Conservation (phyloP, 805 yeast species). For the Maudiozyma turicensis region DNA sequence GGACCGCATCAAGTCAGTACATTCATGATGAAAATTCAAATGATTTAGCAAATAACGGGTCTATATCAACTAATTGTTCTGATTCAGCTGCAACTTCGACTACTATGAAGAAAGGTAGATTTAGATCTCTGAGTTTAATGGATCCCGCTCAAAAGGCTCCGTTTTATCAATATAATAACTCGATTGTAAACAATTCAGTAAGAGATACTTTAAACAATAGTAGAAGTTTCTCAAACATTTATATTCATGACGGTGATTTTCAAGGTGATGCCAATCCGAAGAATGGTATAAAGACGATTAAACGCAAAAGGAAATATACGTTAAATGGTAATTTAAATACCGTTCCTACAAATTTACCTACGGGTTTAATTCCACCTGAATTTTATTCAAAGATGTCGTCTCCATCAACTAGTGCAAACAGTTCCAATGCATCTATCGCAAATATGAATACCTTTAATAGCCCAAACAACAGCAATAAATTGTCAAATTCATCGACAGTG, state of each 20-base stretch:
- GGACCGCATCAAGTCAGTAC: slow-evolving; percentile 18
- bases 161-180: slow-evolving; percentile 6
- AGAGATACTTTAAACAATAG: neutral
- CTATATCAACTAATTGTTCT: neutral
- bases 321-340: neutral
- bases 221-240: slow-evolving; percentile 22
- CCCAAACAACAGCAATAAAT: neutral
- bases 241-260: slow-evolving; percentile 28
- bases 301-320: slow-evolving; percentile 1
- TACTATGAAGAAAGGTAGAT: slow-evolving; percentile 15
- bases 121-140: slow-evolving; percentile 28
- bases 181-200: neutral
- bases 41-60: neutral
- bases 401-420: slow-evolving; percentile 26
- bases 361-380: slow-evolving; percentile 29
- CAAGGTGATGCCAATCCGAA: slow-evolving; percentile 5
- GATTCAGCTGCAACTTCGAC: neutral
- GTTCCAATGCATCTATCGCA: slow-evolving; percentile 21
- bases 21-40: neutral
- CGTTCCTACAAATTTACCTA: slow-evolving; percentile 3
- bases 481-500: neutral
- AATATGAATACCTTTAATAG: neutral
- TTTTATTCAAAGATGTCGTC: slow-evolving; percentile 28
- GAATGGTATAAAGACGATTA: neutral
- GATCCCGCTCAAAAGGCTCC: slow-evolving; percentile 23